Evolutionary conservation across 768 basidiomycete genomes (phyloP).

Genomic region (Mycena galopus): DNA sequence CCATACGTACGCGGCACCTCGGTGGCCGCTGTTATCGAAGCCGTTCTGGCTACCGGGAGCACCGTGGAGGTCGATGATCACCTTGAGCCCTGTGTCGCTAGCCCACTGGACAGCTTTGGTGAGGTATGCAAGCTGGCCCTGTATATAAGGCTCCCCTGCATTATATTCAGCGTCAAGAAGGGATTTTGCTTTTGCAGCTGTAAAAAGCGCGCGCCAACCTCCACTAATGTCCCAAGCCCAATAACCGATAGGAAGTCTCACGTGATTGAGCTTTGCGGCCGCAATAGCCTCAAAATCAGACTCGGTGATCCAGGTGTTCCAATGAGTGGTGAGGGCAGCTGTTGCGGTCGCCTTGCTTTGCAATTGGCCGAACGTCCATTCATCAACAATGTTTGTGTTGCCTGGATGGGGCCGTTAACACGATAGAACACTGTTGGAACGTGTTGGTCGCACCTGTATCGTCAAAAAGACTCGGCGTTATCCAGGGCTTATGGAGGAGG

Average conservation of each 20-base stretch:
- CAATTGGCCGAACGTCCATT: conserved; percentile 81
- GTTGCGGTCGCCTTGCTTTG: conserved; percentile 65
- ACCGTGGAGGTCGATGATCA: conserved; percentile 85
- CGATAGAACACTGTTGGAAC: not conserved
- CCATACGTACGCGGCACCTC: conserved; percentile 57
- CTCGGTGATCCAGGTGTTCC: conserved; percentile 90
- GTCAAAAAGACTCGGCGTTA: conserved; percentile 82
- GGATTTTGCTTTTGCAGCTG: too few relatives aligned
- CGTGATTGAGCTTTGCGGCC: conserved; percentile 84
- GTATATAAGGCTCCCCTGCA: conserved; percentile 81
- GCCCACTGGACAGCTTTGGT: conserved; percentile 80
- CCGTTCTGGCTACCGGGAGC: conserved; percentile 90
- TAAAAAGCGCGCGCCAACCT: not conserved
- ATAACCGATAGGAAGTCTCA: conserved; percentile 89
- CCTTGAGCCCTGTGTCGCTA: conserved; percentile 74
- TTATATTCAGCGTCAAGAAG: not conserved
- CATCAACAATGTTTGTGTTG: conserved; percentile 73
- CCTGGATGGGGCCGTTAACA: conserved; percentile 35
- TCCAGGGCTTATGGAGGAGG: conserved; percentile 68
- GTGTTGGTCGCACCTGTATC: conserved; percentile 58
- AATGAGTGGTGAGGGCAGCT: conserved; percentile 72
- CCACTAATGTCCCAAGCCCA: conserved; percentile 87
- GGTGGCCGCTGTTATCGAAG: conserved; percentile 87
- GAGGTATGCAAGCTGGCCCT: conserved; percentile 82
- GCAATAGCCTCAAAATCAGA: conserved; percentile 82